Conservation (phyloP, 2,329 filamentous ascomycete genomes). For the Fusarium sp. region DNA sequence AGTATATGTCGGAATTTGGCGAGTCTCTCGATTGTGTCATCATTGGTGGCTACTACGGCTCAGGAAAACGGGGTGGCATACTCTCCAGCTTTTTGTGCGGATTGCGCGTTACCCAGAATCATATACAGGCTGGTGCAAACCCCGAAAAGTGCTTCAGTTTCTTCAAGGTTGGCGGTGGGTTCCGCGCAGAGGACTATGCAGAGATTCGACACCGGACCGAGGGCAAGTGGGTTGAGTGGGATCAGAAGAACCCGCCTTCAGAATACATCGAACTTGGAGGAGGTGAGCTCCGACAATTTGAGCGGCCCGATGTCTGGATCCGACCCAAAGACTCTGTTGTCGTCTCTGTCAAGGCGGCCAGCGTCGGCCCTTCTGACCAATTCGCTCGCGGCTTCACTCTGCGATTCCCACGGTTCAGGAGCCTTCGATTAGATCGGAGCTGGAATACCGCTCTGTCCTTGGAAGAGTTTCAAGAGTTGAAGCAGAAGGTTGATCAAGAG, state of each 20-base stretch:
- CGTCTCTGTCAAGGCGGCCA: slow-evolving; percentile 87
- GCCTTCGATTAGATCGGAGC: slow-evolving; percentile 79
- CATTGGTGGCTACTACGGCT: slow-evolving; percentile 92
- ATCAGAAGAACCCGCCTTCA: slow-evolving; percentile 76
- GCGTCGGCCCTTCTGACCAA: slow-evolving; percentile 75
- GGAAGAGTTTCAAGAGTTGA: slow-evolving; percentile 79
- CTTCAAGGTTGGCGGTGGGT: slow-evolving; percentile 96
- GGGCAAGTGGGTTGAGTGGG: slow-evolving; percentile 91
- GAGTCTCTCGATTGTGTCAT: slow-evolving; percentile 91
- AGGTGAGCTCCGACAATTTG: slow-evolving; percentile 72
- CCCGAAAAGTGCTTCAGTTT: slow-evolving; percentile 90
- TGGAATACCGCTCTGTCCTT: slow-evolving; percentile 84
- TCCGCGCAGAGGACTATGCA: slow-evolving; percentile 84
- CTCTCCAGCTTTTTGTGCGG: slow-evolving; percentile 93
- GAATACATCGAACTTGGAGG: slow-evolving; percentile 84
- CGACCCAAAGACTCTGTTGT: slow-evolving; percentile 88
- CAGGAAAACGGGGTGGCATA: slow-evolving; percentile 81
- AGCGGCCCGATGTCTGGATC: slow-evolving; percentile 93
- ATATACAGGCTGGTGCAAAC: slow-evolving; percentile 66
- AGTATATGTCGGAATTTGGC: slow-evolving; percentile 97
- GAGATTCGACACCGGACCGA: slow-evolving; percentile 85
- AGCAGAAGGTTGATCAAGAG: slow-evolving; percentile 73
- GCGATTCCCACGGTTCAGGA: slow-evolving; percentile 90
- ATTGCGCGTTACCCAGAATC: slow-evolving; percentile 75
- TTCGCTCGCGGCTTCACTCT: slow-evolving; percentile 82